These are phyloP conservation scores for Elsinoe batatas DNA, from an alignment of 2,329 filamentous ascomycete species.

Conservation along the genomic window DNA sequence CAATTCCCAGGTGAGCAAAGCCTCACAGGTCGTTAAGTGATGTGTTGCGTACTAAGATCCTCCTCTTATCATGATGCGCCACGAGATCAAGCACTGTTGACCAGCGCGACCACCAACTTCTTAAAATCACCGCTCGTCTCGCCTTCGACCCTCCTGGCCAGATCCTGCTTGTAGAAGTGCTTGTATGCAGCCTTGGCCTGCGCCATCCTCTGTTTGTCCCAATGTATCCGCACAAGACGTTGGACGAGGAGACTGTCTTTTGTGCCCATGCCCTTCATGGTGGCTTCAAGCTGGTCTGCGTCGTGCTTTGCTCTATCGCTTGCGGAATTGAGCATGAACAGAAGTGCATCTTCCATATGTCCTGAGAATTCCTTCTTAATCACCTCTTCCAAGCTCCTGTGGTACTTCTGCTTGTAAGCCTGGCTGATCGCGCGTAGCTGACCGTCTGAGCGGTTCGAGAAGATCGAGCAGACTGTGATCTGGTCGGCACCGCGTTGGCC, in stretches of 20 bases:
- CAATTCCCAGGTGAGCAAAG: not conserved
- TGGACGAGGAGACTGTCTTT: constrained; percentile 72
- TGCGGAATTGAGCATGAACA: constrained; percentile 68
- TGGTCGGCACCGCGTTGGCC: constrained; percentile 64
- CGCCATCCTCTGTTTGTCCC: constrained; percentile 64
- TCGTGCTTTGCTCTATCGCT: constrained; percentile 76
- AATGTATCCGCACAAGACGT: constrained; percentile 72
- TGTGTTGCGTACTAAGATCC: not conserved
- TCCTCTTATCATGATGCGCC: not conserved
- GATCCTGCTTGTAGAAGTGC: constrained; percentile 56
- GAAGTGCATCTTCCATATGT: constrained; percentile 79
- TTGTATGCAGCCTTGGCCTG: constrained; percentile 72
- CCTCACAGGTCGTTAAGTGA: not conserved
- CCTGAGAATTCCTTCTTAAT: constrained; percentile 78
- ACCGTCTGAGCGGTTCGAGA: constrained; percentile 65
- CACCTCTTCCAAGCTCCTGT: constrained; percentile 58
- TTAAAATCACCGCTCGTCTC: constrained; percentile 84
- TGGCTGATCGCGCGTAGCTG: constrained; percentile 75
- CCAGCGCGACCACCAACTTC: constrained; percentile 57
- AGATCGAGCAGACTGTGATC: constrained; percentile 65
- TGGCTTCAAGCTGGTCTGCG: constrained; percentile 68
- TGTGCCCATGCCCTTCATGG: constrained; percentile 80
- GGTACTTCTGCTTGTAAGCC: constrained; percentile 64
- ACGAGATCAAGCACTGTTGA: constrained; percentile 15
- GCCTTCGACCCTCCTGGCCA: constrained; percentile 60